These are phyloP conservation scores for Boletus hoseneyae DNA, from an alignment of 1,284 basidiomycete species.

Conservation along the genomic window DNA sequence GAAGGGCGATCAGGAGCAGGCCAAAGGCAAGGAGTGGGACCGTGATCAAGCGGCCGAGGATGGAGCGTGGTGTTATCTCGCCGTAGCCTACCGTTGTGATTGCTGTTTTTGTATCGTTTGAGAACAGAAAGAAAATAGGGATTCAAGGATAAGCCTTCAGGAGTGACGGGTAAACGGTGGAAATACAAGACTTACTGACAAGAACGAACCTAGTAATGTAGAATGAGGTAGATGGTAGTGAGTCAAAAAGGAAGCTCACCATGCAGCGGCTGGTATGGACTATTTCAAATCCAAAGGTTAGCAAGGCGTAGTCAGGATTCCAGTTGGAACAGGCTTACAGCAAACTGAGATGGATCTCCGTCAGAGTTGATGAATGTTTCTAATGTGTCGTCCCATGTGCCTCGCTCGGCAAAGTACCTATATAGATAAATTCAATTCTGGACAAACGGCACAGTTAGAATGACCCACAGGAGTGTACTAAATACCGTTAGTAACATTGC, in stretches of 20 bases:
- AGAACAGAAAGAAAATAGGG: background rate
- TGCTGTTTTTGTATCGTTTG: conserved; percentile 38
- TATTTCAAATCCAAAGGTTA: conserved; percentile 27
- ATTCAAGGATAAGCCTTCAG: background rate
- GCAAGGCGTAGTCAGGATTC: background rate
- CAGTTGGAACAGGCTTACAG: conserved; percentile 38
- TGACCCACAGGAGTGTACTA: conserved; percentile 73
- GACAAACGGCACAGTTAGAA: background rate
- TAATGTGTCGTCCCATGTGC: conserved; percentile 78
- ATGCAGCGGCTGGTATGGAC: conserved; percentile 77
- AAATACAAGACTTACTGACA: conserved; percentile 43
- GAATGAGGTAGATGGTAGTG: background rate
- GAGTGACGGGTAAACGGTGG: too few species aligned
- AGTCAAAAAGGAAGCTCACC: conserved; percentile 39
- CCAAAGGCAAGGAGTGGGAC: conserved; percentile 84
- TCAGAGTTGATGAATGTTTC: conserved; percentile 81
- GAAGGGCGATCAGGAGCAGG: conserved; percentile 80
- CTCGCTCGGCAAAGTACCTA: conserved; percentile 85
- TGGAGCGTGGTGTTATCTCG: conserved; percentile 81
- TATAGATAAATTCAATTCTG: background rate
- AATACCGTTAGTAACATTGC: conserved; percentile 82
- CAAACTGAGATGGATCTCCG: conserved; percentile 76
- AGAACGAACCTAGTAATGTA: conserved; percentile 36
- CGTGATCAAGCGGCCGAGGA: conserved; percentile 78
- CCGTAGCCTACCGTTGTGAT: conserved; percentile 87